Conservation (phyloP, 2,329 filamentous ascomycete genomes). For the Tolypocladium tundrense region DNA sequence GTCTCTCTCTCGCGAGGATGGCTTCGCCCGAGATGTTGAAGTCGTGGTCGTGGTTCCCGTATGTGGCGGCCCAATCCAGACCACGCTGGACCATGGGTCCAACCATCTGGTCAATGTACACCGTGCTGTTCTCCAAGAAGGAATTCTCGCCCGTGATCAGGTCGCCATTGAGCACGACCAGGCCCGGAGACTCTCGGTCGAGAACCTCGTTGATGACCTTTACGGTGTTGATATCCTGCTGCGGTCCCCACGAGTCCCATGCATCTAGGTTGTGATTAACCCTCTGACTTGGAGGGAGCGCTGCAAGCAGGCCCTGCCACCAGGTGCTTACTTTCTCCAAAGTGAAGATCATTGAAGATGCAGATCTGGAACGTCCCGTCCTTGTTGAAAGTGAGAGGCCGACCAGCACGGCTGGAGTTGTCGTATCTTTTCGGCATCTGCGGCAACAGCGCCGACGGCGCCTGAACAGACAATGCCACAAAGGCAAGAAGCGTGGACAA, state of each 20-base stretch:
- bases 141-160: slow-evolving; percentile 59
- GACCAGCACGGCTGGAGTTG: background rate
- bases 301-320: no score
- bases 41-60: slow-evolving; percentile 60
- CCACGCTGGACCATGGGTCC: slow-evolving; percentile 43
- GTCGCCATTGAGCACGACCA: slow-evolving; percentile 63
- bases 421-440: background rate
- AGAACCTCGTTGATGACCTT: slow-evolving; percentile 49
- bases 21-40: slow-evolving; percentile 42
- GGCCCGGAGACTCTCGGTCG: slow-evolving; percentile 41
- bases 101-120: slow-evolving; percentile 50
- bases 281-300: background rate
- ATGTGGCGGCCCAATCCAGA: slow-evolving; percentile 55
- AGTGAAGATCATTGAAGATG: slow-evolving; percentile 62
- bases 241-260: slow-evolving; percentile 31
- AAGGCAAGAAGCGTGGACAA: background rate
- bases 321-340: slow-evolving; percentile 50
- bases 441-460: background rate
- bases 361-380: slow-evolving; percentile 42
- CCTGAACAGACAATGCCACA: background rate
- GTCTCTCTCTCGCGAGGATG: slow-evolving; percentile 31
- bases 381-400: slow-evolving; percentile 20
- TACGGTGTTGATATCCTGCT: slow-evolving; percentile 46
- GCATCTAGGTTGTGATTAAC: slow-evolving; percentile 22
- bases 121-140: slow-evolving; percentile 39